Evolutionary conservation across 305 asterid species (phyloP).

Genomic region (Lippia alba): DNA sequence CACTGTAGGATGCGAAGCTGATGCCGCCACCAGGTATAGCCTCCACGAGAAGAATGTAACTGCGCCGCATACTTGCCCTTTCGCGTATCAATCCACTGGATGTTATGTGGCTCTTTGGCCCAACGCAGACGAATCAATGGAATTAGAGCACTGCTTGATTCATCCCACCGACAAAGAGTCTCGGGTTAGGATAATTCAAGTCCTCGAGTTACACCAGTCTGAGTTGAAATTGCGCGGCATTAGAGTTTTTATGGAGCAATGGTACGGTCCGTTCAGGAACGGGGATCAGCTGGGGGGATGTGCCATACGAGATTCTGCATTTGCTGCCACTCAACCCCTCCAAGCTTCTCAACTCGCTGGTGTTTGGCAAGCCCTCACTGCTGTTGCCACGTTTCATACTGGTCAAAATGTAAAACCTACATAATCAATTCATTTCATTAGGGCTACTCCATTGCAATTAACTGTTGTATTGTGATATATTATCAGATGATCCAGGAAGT

Average conservation of each 20-base stretch:
- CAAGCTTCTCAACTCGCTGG: conserved; percentile 53
- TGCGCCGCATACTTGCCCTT: conserved; percentile 30
- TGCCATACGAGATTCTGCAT: conserved; percentile 82
- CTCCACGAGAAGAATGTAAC: conserved; percentile 46
- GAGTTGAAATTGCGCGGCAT: conserved; percentile 47
- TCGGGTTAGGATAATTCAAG: conserved; percentile 73
- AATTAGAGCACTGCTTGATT: conserved; percentile 83
- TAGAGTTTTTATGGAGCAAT: conserved; percentile 76
- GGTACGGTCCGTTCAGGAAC: conserved; percentile 93
- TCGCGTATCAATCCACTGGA: conserved; percentile 68
- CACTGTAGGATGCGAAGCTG: conserved; percentile 98
- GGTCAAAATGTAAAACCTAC: conserved; percentile 27
- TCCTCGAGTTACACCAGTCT: conserved; percentile 34
- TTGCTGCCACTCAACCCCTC: conserved; percentile 77
- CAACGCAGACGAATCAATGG: conserved; percentile 30
- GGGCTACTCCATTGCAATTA: not conserved
- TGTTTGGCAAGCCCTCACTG: conserved; percentile 61
- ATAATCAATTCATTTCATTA: not conserved
- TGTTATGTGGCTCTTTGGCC: conserved; percentile 79
- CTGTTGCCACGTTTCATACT: conserved; percentile 48
- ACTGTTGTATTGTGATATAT: not conserved
- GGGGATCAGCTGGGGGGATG: conserved; percentile 99
- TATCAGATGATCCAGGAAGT: conserved; percentile 52
- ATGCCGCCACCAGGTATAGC: conserved; percentile 78
- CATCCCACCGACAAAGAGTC: conserved; percentile 66